Conservation (phyloP, 225 moss, liverwort and hornwort species). For the Pseudoscleropodium purum region DNA sequence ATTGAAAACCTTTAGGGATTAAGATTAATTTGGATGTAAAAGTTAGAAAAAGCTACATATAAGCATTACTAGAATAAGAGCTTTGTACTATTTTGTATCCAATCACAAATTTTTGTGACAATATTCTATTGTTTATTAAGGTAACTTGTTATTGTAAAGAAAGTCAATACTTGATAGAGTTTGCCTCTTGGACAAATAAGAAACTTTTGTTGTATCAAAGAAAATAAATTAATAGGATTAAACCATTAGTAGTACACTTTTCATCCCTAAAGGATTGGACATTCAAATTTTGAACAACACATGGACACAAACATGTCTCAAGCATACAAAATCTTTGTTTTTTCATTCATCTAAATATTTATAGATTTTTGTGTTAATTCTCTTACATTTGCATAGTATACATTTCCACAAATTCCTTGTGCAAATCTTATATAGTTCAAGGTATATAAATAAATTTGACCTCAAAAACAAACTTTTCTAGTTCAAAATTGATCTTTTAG, state of each 20-base stretch:
- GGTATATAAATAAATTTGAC: rapidly evolving
- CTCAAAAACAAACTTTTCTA: neutral
- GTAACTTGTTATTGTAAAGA: neutral
- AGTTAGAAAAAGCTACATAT: neutral
- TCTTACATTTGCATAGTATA: neutral
- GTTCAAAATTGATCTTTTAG: neutral
- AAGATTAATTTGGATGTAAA: neutral
- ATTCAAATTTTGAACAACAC: neutral
- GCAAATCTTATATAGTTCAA: too few species aligned
- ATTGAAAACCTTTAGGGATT: too few species aligned
- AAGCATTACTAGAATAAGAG: rapidly evolving
- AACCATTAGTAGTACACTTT: neutral
- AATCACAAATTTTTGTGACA: neutral
- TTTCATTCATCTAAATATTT: neutral
- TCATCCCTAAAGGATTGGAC: neutral
- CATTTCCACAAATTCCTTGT: neutral
- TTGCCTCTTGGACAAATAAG: rapidly evolving
- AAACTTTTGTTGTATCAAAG: neutral
- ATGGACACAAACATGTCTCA: neutral
- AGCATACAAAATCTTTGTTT: neutral
- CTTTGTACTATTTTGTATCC: rapidly evolving
- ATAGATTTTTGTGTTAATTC: neutral
- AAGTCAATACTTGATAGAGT: rapidly evolving
- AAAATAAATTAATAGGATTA: neutral
- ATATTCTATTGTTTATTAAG: neutral